phyloP scores from a whole-genome alignment of 2,329 filamentous ascomycete genomes.

The Colletotrichum destructivum region DNA sequence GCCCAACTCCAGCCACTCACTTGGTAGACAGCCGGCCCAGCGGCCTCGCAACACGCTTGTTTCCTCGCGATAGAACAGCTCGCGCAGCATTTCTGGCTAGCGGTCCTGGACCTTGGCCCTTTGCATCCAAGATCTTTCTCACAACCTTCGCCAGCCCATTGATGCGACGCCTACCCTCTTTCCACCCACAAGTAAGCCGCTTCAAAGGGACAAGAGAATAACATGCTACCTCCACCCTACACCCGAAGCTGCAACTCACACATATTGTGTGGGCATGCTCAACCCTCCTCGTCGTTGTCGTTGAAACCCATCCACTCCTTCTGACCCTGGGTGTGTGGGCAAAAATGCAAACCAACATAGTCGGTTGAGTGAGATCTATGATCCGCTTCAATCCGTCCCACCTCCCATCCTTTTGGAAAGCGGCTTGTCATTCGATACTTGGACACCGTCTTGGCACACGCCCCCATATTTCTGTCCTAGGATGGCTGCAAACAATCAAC shows the following conservation, averaged over 20 bases:
- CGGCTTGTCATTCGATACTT: slow-evolving; percentile 36
- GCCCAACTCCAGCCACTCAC: background rate
- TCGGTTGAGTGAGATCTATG: slow-evolving; percentile 39
- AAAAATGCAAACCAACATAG: slow-evolving; percentile 38
- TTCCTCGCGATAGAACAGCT: background rate
- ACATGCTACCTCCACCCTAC: slow-evolving; percentile 16
- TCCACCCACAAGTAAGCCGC: background rate
- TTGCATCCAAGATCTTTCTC: background rate
- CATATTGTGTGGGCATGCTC: slow-evolving; percentile 4
- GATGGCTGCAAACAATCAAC: slow-evolving; percentile 43
- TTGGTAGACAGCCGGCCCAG: background rate
- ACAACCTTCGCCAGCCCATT: slow-evolving; percentile 8
- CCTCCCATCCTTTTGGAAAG: slow-evolving; percentile 39
- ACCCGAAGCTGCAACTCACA: slow-evolving; percentile 14
- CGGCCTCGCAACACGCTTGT: slow-evolving; percentile 7
- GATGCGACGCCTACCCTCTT: slow-evolving; percentile 19
- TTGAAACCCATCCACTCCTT: slow-evolving; percentile 12
- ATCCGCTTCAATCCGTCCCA: slow-evolving; percentile 38
- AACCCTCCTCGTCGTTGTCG: slow-evolving; percentile 18
- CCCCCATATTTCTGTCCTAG: slow-evolving; percentile 15
- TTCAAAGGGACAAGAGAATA: slow-evolving; percentile 9
- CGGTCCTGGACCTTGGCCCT: slow-evolving; percentile 19
- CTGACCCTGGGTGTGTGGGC: slow-evolving; percentile 21
- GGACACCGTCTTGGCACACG: slow-evolving; percentile 5
- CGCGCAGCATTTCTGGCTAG: background rate